Conservation (phyloP, 2,329 filamentous ascomycete species). For the Paracoccidioides lutzii region DNA sequence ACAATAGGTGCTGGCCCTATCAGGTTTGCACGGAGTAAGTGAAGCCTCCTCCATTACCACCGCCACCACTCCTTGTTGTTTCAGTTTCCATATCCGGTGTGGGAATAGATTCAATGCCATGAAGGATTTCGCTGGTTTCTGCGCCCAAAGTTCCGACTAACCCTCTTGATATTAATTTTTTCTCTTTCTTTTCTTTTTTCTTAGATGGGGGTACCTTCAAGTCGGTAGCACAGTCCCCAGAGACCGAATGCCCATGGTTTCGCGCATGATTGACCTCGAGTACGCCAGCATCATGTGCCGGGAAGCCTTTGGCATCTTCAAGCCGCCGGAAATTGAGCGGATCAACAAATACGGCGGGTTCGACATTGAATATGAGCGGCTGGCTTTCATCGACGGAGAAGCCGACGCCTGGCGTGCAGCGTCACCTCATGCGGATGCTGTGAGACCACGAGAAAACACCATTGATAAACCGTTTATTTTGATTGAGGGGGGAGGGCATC, state of each 20-base stretch:
- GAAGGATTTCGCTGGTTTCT: background rate
- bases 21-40: constrained; percentile 39
- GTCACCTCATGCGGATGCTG: constrained; percentile 54
- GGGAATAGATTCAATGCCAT: background rate
- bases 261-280: constrained; percentile 53
- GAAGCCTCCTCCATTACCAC: background rate
- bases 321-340: constrained; percentile 46
- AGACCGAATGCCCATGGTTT: constrained; percentile 55
- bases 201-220: constrained; percentile 64
- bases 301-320: constrained; percentile 55
- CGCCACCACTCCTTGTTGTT: background rate
- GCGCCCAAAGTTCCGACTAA: background rate
- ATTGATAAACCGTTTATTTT: constrained; percentile 57
- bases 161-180: background rate
- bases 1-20: constrained; percentile 45
- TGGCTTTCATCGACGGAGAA: constrained; percentile 66
- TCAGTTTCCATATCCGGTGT: background rate
- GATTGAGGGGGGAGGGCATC: constrained; percentile 63
- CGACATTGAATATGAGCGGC: constrained; percentile 57
- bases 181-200: background rate
- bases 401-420: constrained; percentile 70
- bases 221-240: constrained; percentile 58
- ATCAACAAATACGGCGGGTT: constrained; percentile 70
- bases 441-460: constrained; percentile 46
- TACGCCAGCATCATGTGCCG: constrained; percentile 52